Base-by-base conservation (phyloP, 2,329 filamentous ascomycete genomes). In the Epichloe glyceriae region DNA sequence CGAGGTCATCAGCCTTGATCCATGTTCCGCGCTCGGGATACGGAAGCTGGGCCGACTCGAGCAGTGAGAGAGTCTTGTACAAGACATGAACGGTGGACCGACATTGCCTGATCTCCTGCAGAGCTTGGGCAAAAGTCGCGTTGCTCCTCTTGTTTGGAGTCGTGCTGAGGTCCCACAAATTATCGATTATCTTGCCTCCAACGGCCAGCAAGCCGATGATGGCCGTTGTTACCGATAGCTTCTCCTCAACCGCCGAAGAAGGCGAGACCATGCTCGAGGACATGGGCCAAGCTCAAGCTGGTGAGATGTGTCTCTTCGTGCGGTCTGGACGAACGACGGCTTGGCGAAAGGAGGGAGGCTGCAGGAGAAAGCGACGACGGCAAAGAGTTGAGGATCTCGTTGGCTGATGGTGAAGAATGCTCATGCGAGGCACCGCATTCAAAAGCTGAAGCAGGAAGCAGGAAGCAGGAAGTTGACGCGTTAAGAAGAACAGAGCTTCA, bases 201-300 rank as follows among this genome's bases (percentile, higher is more conserved):
- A 67, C 64, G 40, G 64, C 63, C 46, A 68, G 54, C 50, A 68
- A 62, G 58, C 66, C 66, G 41, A 63, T 59, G 52, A 67, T 64
- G 62, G 66, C 66, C 12, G 64, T 63, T n/a, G 62, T 61, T 47
- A 66, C 63, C 45, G 64, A 61, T 46, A 68, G 60, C 51, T 59
- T 56, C 54, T 63, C 61, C 51, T 55, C 54, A 37, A 52, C 47
- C 33, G 42, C 19, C 10, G 49, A 33, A n/a, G 43, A 42, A 38
- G 40, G n/a, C n/a, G 46, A 42, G 3, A 35, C 38, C 52, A 52
- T 51, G 37, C 40, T 48, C 35, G 19, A 19, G 26, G 37, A 22
- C 38, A 14, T 35, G 39, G 5, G 41, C 12, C 33, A 26, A 26
- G 22, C 22, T 7, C 8, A 19, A 5, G 26, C n/a, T 46, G 14